Evolutionary conservation across 805 yeast genomes (phyloP), one percentile per base, ranked within the genome.

Genomic region (Limtongia smithiae): DNA sequence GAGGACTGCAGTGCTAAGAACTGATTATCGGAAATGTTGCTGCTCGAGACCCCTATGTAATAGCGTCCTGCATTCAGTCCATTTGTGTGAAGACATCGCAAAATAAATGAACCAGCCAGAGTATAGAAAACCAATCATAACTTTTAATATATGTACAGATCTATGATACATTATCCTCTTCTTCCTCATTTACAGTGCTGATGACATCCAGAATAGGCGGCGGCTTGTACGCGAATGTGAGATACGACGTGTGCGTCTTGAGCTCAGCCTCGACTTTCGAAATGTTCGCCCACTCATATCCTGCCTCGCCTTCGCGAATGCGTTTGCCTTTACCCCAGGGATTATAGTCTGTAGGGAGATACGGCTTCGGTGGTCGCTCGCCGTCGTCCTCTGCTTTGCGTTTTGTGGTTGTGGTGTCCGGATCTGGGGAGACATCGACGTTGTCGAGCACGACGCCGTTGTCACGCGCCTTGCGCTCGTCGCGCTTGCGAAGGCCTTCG

Each of bases 271-370:
- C 98, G 7, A 82, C 73, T 65, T 81, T 83, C 15, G 95, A 80
- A n/a, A 90, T 93, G 58, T 86, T 76, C 48, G 74, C 71, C 99
- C 99, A 93, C 25, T 78, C 69, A 65, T 73, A 93, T 2, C 75
- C 76, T 3, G 73, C 78, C 62, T 91, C 97, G 46, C 99, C 98
- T 69, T 91, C 97, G 60, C 75, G 77, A 34, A 93, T 77, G 57
- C 96, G 77, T 55, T 75, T 69, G 12, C 97, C 97, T 63, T 81
- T 84, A 2, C 98, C 97, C 72, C 93, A 93, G 4, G 97, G 90
- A 37, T 52, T 52, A 31, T 41, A 49, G 28, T 44, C 57, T 31
- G 46, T n/a, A 7, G 65, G 59, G 33, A 43, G 27, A n/a, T 20
- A 41, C 15, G 46, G 49, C 30, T 32, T 30, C 6, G 18, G 20